A percentile compares a stretch with the other conserved stretches of the same genome.
phyloP scores from a whole-genome alignment of 768 basidiomycete genomes.

The Macrocybe gigantea region DNA sequence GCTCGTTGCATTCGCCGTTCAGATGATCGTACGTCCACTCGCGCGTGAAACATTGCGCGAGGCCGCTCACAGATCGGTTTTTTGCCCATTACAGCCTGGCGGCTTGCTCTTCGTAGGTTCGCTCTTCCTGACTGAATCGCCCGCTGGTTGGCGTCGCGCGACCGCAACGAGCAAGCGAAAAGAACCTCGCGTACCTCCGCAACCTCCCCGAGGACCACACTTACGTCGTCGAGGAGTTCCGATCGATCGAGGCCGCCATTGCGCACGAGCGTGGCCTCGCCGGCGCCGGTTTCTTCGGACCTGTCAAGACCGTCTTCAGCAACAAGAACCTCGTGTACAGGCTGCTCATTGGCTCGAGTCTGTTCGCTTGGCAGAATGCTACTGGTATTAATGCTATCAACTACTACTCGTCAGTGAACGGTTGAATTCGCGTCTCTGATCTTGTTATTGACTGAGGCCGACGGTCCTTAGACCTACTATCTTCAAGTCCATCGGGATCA shows the following conservation, averaged over 20 bases:
- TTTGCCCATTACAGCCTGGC: conserved; percentile 18
- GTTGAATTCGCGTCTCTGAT: neutral
- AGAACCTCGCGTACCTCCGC: conserved; percentile 26
- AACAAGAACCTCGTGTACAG: conserved; percentile 25
- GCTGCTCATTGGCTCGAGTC: conserved; percentile 25
- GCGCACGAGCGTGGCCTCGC: conserved; percentile 25
- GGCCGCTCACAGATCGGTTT: too few relatives aligned
- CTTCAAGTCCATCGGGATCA: conserved; percentile 40
- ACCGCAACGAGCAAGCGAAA: conserved; percentile 22
- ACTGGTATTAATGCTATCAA: conserved; percentile 41
- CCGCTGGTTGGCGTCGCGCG: conserved; percentile 32
- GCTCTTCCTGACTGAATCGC: conserved; percentile 27
- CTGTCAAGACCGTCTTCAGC: conserved; percentile 22
- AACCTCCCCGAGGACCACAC: conserved; percentile 21
- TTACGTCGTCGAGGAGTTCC: conserved; percentile 25
- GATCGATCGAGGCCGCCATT: conserved; percentile 25
- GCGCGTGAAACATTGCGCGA: neutral
- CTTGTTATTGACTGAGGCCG: neutral
- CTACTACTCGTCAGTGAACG: conserved; percentile 31
- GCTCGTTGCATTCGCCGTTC: conserved; percentile 32
- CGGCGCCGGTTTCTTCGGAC: conserved; percentile 28
- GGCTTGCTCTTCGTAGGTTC: conserved; percentile 26
- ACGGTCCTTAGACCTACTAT: conserved; percentile 30
- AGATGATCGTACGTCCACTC: conserved; percentile 23
- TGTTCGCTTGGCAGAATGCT: conserved; percentile 41